Evolutionary conservation across 2,329 filamentous ascomycete species (phyloP).

Genomic region (Penicillium frequentans): DNA sequence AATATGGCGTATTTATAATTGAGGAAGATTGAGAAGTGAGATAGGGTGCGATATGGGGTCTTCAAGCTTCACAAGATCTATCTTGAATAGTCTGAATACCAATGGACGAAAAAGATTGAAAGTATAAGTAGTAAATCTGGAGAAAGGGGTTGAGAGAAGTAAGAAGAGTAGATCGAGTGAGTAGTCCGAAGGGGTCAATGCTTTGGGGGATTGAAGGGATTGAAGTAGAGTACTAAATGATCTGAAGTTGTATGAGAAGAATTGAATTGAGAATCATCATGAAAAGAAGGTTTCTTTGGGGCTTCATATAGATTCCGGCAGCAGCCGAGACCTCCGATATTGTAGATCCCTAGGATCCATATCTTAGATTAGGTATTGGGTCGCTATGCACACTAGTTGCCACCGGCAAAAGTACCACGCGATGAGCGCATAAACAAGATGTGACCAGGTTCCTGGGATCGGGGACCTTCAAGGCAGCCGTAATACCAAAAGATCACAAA

Average conservation of each 20-base stretch:
- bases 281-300: conserved; percentile 2
- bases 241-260: not conserved
- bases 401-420: conserved; percentile 23
- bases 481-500: conserved; percentile 4
- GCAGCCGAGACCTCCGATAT: conserved; percentile 7
- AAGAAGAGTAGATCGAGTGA: not conserved
- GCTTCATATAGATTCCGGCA: conserved; percentile 22
- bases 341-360: conserved; percentile 7
- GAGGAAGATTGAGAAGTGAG: not conserved
- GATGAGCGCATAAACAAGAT: conserved; percentile 13
- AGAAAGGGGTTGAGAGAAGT: not conserved
- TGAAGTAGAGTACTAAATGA: not conserved
- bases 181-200: not conserved
- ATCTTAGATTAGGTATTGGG: conserved; percentile 8
- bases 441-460: conserved; percentile 16
- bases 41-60: not conserved
- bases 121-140: not conserved
- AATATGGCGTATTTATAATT: not conserved
- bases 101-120: not conserved
- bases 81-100: not conserved
- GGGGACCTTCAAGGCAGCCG: conserved; percentile 9
- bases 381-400: conserved; percentile 10
- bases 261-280: not conserved
- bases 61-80: not conserved
- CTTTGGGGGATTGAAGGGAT: not conserved